Percentiles rank a stretch among this genome's conserved stretches.
Conservation (phyloP, 2,329 filamentous ascomycete species). For the Talaromyces atroroseus region DNA sequence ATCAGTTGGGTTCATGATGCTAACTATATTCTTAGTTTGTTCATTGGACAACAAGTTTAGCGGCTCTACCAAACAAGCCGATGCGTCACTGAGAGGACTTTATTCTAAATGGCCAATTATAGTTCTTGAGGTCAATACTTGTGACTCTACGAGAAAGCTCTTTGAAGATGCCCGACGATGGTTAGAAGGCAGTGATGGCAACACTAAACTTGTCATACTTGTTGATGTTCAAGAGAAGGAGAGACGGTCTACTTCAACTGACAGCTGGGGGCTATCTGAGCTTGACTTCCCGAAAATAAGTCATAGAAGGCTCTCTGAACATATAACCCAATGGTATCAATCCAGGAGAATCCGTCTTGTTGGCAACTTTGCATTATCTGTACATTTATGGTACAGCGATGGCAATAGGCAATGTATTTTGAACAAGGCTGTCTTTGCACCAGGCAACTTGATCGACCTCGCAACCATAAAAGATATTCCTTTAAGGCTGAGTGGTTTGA, state of each 20-base stretch:
- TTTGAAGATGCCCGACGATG: not conserved
- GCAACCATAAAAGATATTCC: slow-evolving; percentile 1
- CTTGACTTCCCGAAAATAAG: not conserved
- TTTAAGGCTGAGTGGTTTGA: slow-evolving; percentile 5
- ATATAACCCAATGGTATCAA: slow-evolving; percentile 1
- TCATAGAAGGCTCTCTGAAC: not conserved
- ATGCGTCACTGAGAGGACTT: slow-evolving; percentile 3
- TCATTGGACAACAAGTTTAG: not conserved
- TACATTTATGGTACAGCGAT: slow-evolving; percentile 7
- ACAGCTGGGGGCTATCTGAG: not conserved
- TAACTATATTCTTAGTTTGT: slow-evolving; percentile 3
- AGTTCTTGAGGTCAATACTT: not conserved
- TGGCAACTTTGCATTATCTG: not conserved
- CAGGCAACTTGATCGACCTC: slow-evolving; percentile 1
- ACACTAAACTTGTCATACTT: slow-evolving; percentile 6
- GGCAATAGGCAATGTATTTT: slow-evolving; percentile 1
- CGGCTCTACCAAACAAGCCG: slow-evolving; percentile 2
- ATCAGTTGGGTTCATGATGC: not conserved
- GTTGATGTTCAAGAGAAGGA: not conserved
- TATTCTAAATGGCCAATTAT: slow-evolving; percentile 3
- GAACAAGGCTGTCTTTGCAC: slow-evolving; percentile 2
- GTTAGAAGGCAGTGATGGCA: not conserved
- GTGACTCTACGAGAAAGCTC: not conserved
- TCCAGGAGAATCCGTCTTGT: not conserved
- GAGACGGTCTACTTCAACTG: not conserved